A percentile compares a stretch with the other conserved stretches of the same genome.
Evolutionary conservation across 371 early-diverging fungal genomes (phyloP).

Genomic region (Mortierella sp.): DNA sequence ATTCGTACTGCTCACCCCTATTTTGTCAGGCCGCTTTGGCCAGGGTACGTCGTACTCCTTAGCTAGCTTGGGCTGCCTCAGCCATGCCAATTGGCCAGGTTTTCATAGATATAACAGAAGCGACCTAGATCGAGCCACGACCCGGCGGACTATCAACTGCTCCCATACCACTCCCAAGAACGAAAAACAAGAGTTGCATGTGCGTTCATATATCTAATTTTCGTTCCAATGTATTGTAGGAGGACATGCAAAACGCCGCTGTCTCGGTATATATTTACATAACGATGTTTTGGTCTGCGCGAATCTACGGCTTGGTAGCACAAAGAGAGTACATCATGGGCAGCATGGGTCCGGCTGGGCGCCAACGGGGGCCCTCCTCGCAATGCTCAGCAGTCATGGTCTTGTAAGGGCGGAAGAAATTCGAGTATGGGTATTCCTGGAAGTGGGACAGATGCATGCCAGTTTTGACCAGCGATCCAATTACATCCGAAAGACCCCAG

Average conservation of each 20-base stretch:
- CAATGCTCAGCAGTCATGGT: constrained; percentile 37
- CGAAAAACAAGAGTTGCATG: too few relatives aligned
- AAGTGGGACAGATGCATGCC: constrained; percentile 33
- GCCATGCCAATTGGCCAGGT: not conserved
- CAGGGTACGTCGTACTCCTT: not conserved
- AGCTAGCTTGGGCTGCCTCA: not conserved
- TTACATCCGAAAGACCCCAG: constrained; percentile 45
- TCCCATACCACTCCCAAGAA: not conserved
- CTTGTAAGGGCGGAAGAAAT: constrained; percentile 41
- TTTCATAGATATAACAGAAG: not conserved
- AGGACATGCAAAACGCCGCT: not conserved
- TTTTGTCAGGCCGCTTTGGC: not conserved
- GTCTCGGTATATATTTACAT: not conserved
- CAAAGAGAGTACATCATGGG: constrained; percentile 53
- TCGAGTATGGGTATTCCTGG: constrained; percentile 53
- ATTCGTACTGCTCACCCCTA: not conserved
- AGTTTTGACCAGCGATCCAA: constrained; percentile 17
- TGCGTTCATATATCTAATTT: too few relatives aligned
- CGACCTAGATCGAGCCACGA: not conserved
- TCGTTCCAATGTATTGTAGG: too few relatives aligned
- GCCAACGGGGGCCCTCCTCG: constrained; percentile 44
- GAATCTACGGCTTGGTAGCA: constrained; percentile 21
- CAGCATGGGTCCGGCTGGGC: constrained; percentile 35
- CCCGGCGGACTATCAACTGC: not conserved
- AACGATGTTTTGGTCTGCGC: not conserved